Percentiles rank a stretch among this genome's conserved stretches.
These are phyloP conservation scores for Ceratocystis albifundus DNA, from an alignment of 2,329 filamentous ascomycete genomes.

Conservation along the genomic window DNA sequence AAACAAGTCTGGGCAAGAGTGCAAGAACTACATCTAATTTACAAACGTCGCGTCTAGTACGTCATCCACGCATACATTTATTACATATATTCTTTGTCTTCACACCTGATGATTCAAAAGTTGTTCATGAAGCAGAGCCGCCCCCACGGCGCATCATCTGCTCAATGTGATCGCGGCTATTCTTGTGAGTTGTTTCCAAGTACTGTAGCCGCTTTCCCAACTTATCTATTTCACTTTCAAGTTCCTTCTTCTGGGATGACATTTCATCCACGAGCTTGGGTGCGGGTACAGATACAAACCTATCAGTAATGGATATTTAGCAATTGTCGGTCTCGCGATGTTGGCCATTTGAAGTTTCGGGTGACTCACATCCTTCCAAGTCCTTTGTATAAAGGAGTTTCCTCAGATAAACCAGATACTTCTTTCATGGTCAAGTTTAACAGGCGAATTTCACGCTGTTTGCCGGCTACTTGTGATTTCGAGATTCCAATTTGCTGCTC, in stretches of 20 bases:
- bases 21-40: neutral
- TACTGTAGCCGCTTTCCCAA: conserved; percentile 85
- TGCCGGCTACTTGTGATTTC: conserved; percentile 69
- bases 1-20: neutral
- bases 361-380: conserved; percentile 83
- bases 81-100: neutral
- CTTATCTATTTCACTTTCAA: conserved; percentile 67
- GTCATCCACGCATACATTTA: neutral
- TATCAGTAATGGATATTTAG: conserved; percentile 31
- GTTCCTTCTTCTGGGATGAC: conserved; percentile 57
- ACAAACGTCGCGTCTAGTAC: neutral
- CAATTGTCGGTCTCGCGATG: neutral
- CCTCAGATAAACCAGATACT: conserved; percentile 59
- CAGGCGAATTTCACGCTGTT: conserved; percentile 80
- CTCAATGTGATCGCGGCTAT: conserved; percentile 82
- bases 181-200: conserved; percentile 88
- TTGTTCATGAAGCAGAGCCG: neutral
- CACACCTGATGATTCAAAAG: neutral
- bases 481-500: conserved; percentile 88
- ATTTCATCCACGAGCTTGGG: conserved; percentile 64
- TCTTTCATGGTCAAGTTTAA: conserved; percentile 79
- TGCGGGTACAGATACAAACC: conserved; percentile 76
- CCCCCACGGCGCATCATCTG: conserved; percentile 55
- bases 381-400: conserved; percentile 81
- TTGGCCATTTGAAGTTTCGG: conserved; percentile 1